These are phyloP conservation scores for Bigelowiella natans DNA, from an alignment of 78 protist genomes.

Conservation along the genomic window DNA sequence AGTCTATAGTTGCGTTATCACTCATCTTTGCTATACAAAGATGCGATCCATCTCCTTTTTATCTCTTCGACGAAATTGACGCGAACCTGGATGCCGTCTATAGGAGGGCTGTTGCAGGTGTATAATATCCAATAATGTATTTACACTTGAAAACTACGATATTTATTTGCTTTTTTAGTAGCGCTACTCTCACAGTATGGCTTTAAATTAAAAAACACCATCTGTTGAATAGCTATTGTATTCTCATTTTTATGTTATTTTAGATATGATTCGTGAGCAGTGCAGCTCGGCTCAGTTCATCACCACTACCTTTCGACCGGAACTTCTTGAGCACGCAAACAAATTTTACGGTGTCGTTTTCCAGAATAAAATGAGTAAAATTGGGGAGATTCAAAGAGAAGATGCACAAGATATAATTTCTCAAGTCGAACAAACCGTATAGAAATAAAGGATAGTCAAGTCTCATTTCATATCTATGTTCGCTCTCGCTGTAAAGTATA, in stretches of 20 bases:
- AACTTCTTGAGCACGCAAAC: conserved; percentile 53
- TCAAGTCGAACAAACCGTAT: neutral
- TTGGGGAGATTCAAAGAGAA: neutral
- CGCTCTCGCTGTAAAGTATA: neutral
- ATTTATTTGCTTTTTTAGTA: too few relatives aligned
- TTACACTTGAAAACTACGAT: too few relatives aligned
- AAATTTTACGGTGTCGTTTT: conserved; percentile 34
- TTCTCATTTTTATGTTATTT: neutral
- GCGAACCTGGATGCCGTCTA: conserved; percentile 82
- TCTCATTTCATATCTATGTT: neutral
- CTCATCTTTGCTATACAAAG: conserved; percentile 94
- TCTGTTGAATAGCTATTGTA: too few relatives aligned
- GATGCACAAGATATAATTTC: neutral
- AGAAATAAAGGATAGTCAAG: neutral
- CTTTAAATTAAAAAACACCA: neutral
- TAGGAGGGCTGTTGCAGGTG: conserved; percentile 72
- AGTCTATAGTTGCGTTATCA: conserved; percentile 91
- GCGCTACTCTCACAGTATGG: neutral
- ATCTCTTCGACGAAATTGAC: conserved; percentile 97
- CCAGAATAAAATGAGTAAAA: conserved; percentile 14
- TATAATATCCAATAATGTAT: neutral
- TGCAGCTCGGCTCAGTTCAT: conserved; percentile 51
- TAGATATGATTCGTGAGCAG: conserved; percentile 24
- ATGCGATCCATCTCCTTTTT: conserved; percentile 98
- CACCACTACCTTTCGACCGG: conserved; percentile 63